phyloP scores from a whole-genome alignment of 169 alveolate genomes.

The Theileria orientalis region DNA sequence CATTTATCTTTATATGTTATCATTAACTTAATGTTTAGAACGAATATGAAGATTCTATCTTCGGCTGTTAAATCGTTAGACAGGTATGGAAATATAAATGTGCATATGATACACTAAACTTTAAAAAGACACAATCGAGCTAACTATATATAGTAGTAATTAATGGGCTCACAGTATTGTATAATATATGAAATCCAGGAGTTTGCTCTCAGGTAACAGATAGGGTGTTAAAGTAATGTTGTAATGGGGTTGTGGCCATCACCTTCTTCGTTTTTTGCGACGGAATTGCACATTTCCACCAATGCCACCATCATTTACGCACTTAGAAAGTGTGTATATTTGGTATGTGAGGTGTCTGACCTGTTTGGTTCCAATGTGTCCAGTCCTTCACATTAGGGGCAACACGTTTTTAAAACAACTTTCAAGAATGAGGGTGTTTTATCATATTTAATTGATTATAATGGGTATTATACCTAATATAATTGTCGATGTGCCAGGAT shows the following conservation, averaged over 20 bases:
- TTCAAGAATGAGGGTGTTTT: too few relatives aligned
- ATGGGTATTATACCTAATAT: too few relatives aligned
- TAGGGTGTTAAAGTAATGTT: conserved; percentile 15
- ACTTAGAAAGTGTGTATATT: not conserved
- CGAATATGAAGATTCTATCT: not conserved
- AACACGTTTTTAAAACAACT: too few relatives aligned
- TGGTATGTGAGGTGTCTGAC: conserved; percentile 11
- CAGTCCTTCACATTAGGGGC: not conserved
- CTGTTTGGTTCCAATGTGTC: not conserved
- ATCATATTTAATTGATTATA: too few relatives aligned
- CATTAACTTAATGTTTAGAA: not conserved
- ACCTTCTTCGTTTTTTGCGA: conserved; percentile 16
- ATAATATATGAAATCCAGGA: not conserved
- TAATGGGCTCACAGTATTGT: conserved; percentile 1
- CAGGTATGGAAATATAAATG: conserved; percentile 1
- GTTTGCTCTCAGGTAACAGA: not conserved
- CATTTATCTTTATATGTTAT: not conserved
- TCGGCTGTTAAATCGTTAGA: not conserved
- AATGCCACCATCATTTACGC: not conserved
- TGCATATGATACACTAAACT: conserved; percentile 23
- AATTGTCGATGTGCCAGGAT: too few relatives aligned
- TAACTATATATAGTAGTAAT: not conserved
- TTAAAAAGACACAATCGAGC: conserved; percentile 8
- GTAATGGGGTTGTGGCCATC: conserved; percentile 11
- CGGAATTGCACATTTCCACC: not conserved